A percentile compares a stretch with the other conserved stretches of the same genome.
These are phyloP conservation scores for Teratosphaeria destructans DNA, from an alignment of 2,329 filamentous ascomycete genomes.

Conservation along the genomic window DNA sequence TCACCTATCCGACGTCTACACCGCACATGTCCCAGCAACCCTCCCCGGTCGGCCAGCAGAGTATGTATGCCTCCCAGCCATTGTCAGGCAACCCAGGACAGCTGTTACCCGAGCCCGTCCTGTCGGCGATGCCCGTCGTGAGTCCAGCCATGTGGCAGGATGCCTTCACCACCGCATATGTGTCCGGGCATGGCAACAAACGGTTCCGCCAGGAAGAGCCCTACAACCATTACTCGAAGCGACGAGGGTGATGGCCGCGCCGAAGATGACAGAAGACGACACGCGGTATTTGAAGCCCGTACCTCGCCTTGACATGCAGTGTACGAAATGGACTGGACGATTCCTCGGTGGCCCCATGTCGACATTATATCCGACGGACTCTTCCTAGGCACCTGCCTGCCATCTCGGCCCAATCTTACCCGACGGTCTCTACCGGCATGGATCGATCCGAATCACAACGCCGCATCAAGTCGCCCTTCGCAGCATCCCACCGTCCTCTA, in stretches of 20 bases:
- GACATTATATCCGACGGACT: neutral
- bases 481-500: neutral
- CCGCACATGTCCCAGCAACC: slow-evolving; percentile 28
- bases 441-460: neutral
- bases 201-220: slow-evolving; percentile 34
- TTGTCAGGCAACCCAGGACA: slow-evolving; percentile 8
- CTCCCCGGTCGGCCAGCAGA: slow-evolving; percentile 9
- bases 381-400: neutral
- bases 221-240: slow-evolving; percentile 7
- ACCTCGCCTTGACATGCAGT: neutral
- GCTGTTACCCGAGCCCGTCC: slow-evolving; percentile 7
- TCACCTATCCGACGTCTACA: slow-evolving; percentile 9
- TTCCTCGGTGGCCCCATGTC: neutral
- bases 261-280: neutral
- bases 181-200: slow-evolving; percentile 31
- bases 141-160: slow-evolving; percentile 44
- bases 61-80: slow-evolving; percentile 14
- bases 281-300: neutral
- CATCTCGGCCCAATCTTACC: neutral
- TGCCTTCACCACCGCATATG: slow-evolving; percentile 31
- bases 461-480: neutral
- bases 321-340: neutral
- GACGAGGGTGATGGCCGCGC: slow-evolving; percentile 9
- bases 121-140: slow-evolving; percentile 22
- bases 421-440: neutral